Evolutionary conservation across 177 flowering plant species (phyloP), one percentile per base, ranked within the genome.

Genomic region (Tripterygium wilfordii): DNA sequence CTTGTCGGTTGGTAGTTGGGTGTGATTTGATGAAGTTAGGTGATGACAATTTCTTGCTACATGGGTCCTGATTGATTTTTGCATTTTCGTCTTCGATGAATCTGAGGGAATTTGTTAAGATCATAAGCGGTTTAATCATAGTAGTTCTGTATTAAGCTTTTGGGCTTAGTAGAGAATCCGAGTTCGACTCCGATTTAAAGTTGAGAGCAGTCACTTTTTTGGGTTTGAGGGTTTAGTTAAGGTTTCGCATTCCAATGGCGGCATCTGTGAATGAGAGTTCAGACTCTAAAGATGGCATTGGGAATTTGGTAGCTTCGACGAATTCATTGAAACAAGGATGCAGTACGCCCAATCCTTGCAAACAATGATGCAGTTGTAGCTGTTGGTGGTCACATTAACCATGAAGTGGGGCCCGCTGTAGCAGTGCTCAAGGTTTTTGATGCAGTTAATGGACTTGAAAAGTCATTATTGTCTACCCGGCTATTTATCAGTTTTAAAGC

Each of bases 351-450:
- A 0, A 82, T 80, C 43, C 65, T 83, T 17, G 96, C 97, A 0
- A 76, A 76, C 29, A 76, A 70, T 60, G 87, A 88, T 16, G 80
- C 95, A 19, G 65, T 94, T 21, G 66, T 58, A 8, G 85, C 82
- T 4, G 96, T 87, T 41, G 94, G 88, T 1, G 82, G 87, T 12
- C 96, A 87, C 51, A 82, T 94, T 15, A 83, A 85, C 58, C 80
- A 86, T 7, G 96, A 95, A 2, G 86, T 89, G 4, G 92, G 89
- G 20, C 97, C 99, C 0, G 97, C 97, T 0, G 91, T 90, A 0
- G 88, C 95, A 0, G 95, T 89, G 58, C 77, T 94, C 12, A 89
- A 79, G 76, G 94, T 94, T 10, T 90, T 89, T 31, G 96, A 87
- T 69, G 92, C 96, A 0, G 84, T 94, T 28, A 86, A 85, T 60